These are phyloP conservation scores for Saturnispora quitensis DNA, from an alignment of 805 yeast genomes.

Conservation along the genomic window DNA sequence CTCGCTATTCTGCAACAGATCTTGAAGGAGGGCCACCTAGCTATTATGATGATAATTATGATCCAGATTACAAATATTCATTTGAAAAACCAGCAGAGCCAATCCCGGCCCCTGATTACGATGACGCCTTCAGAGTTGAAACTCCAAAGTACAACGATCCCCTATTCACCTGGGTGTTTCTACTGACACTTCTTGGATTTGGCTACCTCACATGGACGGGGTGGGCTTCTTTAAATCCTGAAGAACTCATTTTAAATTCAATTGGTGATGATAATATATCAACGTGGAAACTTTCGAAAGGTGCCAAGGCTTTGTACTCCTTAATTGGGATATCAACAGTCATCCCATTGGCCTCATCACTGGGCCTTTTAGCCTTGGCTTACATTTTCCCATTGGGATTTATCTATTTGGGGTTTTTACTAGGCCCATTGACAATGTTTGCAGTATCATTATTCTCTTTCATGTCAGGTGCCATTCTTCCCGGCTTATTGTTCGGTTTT, in stretches of 20 bases:
- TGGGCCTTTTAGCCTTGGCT: conserved; percentile 17
- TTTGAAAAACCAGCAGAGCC: conserved; percentile 26
- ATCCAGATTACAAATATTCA: conserved; percentile 23
- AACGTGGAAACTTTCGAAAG: conserved; percentile 7
- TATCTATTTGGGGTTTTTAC: conserved; percentile 22
- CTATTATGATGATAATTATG: conserved; percentile 17
- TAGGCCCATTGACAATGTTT: conserved; percentile 22
- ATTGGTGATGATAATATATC: neutral
- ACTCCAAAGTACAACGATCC: conserved; percentile 62
- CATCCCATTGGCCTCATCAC: conserved; percentile 18
- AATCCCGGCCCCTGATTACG: conserved; percentile 37
- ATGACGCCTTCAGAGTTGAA: conserved; percentile 57
- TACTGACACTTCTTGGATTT: conserved; percentile 18
- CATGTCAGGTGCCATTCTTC: conserved; percentile 15
- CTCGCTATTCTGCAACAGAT: conserved; percentile 1
- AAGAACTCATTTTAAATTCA: neutral
- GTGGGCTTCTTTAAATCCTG: conserved; percentile 3
- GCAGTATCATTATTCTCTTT: conserved; percentile 17
- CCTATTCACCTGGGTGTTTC: conserved; percentile 50
- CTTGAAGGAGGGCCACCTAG: conserved; percentile 4
- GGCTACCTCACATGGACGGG: conserved; percentile 9
- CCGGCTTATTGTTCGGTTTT: conserved; percentile 14
- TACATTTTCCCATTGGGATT: conserved; percentile 23
- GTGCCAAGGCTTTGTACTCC: conserved; percentile 8
- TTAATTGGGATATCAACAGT: conserved; percentile 9